Conservation (phyloP, 805 yeast species). For the Isabelozyma heimii region DNA sequence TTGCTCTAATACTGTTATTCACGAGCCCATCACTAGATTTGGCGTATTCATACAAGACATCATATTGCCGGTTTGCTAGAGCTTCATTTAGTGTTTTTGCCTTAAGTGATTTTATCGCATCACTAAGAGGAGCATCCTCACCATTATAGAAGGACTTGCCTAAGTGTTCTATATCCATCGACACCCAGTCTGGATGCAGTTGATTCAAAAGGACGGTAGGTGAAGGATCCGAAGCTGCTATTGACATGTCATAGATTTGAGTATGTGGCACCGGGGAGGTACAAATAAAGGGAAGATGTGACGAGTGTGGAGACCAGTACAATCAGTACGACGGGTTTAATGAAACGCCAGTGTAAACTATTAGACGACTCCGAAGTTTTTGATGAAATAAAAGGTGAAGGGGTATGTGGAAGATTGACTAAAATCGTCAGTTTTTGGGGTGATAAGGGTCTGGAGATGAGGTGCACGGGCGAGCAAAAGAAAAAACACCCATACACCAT, state of each 20-base stretch:
- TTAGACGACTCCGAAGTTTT: too few relatives aligned
- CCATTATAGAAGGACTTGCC: conserved; percentile 44
- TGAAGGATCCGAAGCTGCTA: not conserved
- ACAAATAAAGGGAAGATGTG: not conserved
- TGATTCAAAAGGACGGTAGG: not conserved
- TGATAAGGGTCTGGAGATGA: too few relatives aligned
- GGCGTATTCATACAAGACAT: conserved; percentile 29
- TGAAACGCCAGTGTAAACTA: too few relatives aligned
- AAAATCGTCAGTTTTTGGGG: too few relatives aligned
- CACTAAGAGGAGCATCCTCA: conserved; percentile 39
- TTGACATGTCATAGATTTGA: not conserved
- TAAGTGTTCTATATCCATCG: conserved; percentile 46
- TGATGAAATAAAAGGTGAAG: too few relatives aligned
- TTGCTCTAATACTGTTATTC: conserved; percentile 34
- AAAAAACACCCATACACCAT: too few relatives aligned
- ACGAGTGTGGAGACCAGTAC: not conserved
- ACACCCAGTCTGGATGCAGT: conserved; percentile 47
- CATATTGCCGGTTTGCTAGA: conserved; percentile 20
- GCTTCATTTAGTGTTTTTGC: conserved; percentile 38
- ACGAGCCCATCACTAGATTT: conserved; percentile 49
- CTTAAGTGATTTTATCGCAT: conserved; percentile 36
- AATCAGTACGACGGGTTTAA: not conserved
- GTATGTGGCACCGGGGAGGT: too few relatives aligned
- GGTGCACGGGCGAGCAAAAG: too few relatives aligned
- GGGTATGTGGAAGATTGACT: too few relatives aligned